A percentile compares a stretch with the other conserved stretches of the same genome.
phyloP scores from a whole-genome alignment of 2,329 filamentous ascomycete species.

The Ophiocordyceps unilateralis region DNA sequence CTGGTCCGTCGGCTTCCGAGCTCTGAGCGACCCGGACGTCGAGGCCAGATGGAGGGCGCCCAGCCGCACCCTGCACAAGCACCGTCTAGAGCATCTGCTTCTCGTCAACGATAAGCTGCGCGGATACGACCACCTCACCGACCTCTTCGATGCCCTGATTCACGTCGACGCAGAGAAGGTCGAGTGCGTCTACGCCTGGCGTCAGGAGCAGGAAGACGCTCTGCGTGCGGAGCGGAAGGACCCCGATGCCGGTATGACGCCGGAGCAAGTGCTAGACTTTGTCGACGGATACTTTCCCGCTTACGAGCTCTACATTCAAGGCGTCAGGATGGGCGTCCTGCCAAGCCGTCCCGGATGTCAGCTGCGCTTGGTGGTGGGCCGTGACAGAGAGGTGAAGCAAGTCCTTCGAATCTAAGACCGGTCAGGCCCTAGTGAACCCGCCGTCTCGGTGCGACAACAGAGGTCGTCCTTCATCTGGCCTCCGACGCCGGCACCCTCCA shows the following conservation, averaged over 20 bases:
- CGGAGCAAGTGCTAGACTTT: conserved; percentile 62
- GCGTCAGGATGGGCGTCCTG: conserved; percentile 40
- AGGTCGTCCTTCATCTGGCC: not conserved
- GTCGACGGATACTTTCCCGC: conserved; percentile 53
- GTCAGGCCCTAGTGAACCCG: not conserved
- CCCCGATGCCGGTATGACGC: conserved; percentile 52
- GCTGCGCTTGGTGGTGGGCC: conserved; percentile 42
- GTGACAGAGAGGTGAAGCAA: conserved; percentile 41
- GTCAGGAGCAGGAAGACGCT: conserved; percentile 60
- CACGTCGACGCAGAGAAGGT: conserved; percentile 54
- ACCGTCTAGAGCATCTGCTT: conserved; percentile 30
- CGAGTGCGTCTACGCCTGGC: conserved; percentile 69
- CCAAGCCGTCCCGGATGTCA: conserved; percentile 31
- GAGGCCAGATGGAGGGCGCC: conserved; percentile 32
- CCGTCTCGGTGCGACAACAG: no score
- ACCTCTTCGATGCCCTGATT: conserved; percentile 34
- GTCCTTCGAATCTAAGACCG: conserved; percentile 27
- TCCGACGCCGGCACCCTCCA: not conserved
- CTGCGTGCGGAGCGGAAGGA: conserved; percentile 46
- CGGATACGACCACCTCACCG: conserved; percentile 30
- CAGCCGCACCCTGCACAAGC: conserved; percentile 29
- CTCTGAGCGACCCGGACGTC: conserved; percentile 34
- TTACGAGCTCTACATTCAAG: conserved; percentile 51
- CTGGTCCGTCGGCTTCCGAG: conserved; percentile 76
- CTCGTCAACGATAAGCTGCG: conserved; percentile 30